Percentiles rank a stretch among this genome's conserved stretches.
phyloP scores from a whole-genome alignment of 2,329 filamentous ascomycete species.

The Epichloe amarillans region DNA sequence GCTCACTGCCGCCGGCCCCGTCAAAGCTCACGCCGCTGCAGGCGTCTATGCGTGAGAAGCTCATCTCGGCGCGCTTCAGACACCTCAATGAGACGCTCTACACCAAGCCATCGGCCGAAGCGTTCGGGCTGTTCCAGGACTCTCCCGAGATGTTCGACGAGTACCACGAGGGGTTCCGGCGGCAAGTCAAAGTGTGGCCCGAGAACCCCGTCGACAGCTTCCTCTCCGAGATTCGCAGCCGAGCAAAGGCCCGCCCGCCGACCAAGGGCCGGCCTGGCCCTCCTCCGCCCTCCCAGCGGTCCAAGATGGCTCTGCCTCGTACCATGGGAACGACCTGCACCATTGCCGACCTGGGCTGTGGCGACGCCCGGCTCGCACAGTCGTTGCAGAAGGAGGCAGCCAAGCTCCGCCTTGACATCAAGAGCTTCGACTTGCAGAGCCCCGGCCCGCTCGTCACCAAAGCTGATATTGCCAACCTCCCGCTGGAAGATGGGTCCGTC shows the following conservation, averaged over 20 bases:
- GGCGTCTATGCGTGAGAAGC: conserved; percentile 85
- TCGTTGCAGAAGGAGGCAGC: conserved; percentile 49
- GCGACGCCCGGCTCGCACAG: conserved; percentile 70
- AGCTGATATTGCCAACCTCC: conserved; percentile 78
- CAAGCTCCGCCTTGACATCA: conserved; percentile 59
- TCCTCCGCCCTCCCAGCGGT: conserved; percentile 11
- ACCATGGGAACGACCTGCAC: conserved; percentile 59
- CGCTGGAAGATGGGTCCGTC: conserved; percentile 58
- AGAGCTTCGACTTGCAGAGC: conserved; percentile 77
- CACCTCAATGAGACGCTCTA: conserved; percentile 96
- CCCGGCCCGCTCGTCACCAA: conserved; percentile 66
- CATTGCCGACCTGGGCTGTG: conserved; percentile 86
- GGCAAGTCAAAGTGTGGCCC: conserved; percentile 91
- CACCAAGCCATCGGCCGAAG: conserved; percentile 73
- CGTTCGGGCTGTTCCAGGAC: conserved; percentile 68
- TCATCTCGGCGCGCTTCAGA: conserved; percentile 88
- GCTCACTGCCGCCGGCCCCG: conserved; percentile 28
- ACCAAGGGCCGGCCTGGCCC: conserved; percentile 17
- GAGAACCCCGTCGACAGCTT: conserved; percentile 91
- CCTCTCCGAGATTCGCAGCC: conserved; percentile 53
- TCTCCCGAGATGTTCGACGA: conserved; percentile 90
- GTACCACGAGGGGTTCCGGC: conserved; percentile 92
- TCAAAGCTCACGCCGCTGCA: conserved; percentile 80
- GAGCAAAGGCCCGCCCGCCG: conserved; percentile 40
- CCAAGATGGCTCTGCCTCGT: conserved; percentile 48